Percentiles rank a stretch among this genome's conserved stretches.
Conservation (phyloP, 257 asterid genomes). For the Ilex asprella region DNA sequence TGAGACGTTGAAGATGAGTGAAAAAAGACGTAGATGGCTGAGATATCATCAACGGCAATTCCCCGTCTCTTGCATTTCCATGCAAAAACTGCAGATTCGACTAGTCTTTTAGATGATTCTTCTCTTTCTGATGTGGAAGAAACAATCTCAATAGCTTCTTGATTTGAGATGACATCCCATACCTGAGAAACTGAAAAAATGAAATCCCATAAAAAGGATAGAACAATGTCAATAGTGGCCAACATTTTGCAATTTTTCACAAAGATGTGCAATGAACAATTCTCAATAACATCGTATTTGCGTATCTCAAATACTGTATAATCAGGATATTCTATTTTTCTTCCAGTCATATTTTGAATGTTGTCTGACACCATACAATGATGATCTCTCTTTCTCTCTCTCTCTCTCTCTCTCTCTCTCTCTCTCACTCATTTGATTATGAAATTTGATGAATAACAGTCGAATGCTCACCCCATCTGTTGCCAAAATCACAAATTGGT, state of each 20-base stretch:
- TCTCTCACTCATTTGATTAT: background rate
- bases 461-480: slow-evolving; percentile 60
- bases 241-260: background rate
- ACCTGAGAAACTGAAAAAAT: slow-evolving; percentile 28
- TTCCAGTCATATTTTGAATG: background rate
- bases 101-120: slow-evolving; percentile 55
- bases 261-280: too few species aligned
- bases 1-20: slow-evolving; percentile 17
- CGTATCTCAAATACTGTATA: background rate
- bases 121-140: slow-evolving; percentile 36
- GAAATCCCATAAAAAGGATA: too few species aligned
- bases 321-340: background rate
- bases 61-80: slow-evolving; percentile 61
- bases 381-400: too few species aligned
- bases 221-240: background rate
- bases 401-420: background rate
- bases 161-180: slow-evolving; percentile 72
- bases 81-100: slow-evolving; percentile 44
- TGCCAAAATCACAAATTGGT: slow-evolving; percentile 63
- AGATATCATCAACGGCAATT: slow-evolving; percentile 61
- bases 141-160: slow-evolving; percentile 72
- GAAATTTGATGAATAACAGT: background rate
- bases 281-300: too few species aligned
- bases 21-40: slow-evolving; percentile 69
- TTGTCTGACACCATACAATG: too few species aligned